Evolutionary conservation across 768 basidiomycete genomes (phyloP).

Genomic region (Clavulina sp.): DNA sequence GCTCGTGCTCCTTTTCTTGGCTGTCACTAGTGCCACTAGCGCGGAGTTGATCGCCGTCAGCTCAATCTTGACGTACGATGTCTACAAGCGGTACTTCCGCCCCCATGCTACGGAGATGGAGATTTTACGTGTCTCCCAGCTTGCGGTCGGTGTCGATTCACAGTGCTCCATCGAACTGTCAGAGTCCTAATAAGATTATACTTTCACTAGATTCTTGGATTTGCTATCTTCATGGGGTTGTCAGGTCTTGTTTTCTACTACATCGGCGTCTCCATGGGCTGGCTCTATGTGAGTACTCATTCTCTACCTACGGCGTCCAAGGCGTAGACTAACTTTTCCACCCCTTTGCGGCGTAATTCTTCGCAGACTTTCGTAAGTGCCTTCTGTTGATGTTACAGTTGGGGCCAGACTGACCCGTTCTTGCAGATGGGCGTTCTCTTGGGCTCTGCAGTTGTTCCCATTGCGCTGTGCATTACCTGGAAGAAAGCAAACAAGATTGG

Average conservation of each 20-base stretch:
- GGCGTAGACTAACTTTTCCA: neutral
- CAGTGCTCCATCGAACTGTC: neutral
- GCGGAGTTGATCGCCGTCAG: constrained; percentile 90
- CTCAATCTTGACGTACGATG: constrained; percentile 64
- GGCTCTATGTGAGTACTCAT: constrained; percentile 55
- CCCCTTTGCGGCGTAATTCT: neutral
- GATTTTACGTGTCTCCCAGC: constrained; percentile 50
- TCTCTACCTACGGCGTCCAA: neutral
- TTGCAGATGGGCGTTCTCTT: constrained; percentile 60
- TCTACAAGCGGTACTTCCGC: constrained; percentile 78
- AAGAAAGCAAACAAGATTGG: constrained; percentile 71
- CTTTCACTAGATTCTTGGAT: constrained; percentile 47
- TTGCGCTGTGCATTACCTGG: constrained; percentile 77
- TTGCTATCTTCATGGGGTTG: constrained; percentile 65
- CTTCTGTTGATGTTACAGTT: neutral
- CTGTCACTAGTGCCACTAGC: constrained; percentile 45
- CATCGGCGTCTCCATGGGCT: constrained; percentile 84
- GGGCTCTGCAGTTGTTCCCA: constrained; percentile 72
- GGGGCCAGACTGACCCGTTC: neutral
- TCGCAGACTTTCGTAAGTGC: constrained; percentile 36
- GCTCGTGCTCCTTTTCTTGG: constrained; percentile 68
- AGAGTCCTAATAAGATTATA: neutral
- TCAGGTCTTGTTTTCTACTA: constrained; percentile 75
- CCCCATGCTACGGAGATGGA: constrained; percentile 59
- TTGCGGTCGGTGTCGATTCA: constrained; percentile 27